phyloP scores from a whole-genome alignment of 257 asterid genomes.

The Capsicum pubescens region DNA sequence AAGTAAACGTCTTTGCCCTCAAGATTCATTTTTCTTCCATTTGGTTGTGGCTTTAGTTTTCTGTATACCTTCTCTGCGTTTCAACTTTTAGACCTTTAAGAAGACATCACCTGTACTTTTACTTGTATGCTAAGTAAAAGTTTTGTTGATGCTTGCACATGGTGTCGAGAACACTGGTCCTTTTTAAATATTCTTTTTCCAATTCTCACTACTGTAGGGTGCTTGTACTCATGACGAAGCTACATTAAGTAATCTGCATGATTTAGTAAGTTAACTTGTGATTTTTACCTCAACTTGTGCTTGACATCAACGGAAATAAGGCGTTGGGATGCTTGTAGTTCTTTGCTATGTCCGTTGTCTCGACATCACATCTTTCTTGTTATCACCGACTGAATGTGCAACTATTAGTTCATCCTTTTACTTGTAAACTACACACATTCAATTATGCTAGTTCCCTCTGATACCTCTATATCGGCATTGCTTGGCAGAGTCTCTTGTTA shows the following conservation, averaged over 20 bases:
- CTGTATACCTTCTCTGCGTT: not conserved
- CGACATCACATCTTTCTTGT: not conserved
- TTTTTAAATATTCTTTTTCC: not conserved
- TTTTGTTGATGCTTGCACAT: not conserved
- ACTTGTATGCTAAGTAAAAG: not conserved
- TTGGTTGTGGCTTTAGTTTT: not conserved
- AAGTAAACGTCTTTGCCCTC: conserved; percentile 28
- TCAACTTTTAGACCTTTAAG: not conserved
- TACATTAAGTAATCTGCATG: not conserved
- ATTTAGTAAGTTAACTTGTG: not conserved
- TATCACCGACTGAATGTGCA: too few species aligned
- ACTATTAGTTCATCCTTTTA: not conserved
- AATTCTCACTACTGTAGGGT: not conserved
- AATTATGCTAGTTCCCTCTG: not conserved
- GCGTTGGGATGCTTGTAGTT: too few species aligned
- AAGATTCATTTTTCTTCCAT: not conserved
- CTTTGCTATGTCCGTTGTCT: not conserved
- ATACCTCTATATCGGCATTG: not conserved
- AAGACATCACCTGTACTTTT: not conserved
- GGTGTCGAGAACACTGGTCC: not conserved
- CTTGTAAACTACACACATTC: not conserved
- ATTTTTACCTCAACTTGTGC: not conserved
- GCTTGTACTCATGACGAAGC: not conserved
- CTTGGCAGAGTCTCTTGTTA: conserved; percentile 30
- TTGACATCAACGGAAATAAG: too few species aligned